Conservation (phyloP, 129 eudicot species). For the Flaveria robusta region DNA sequence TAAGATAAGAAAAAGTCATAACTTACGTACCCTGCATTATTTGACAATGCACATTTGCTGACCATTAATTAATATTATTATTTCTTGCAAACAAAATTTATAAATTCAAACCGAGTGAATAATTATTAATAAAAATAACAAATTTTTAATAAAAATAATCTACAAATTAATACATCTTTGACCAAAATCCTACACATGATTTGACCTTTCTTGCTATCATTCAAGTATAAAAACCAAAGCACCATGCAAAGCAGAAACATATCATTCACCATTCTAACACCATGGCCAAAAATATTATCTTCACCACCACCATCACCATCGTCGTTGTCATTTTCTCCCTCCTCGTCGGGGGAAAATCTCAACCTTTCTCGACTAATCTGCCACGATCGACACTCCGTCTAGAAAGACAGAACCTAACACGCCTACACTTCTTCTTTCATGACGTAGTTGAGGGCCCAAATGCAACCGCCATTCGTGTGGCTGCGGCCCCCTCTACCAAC, state of each 20-base stretch:
- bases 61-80: no score
- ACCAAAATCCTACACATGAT: background rate
- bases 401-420: constrained; percentile 27
- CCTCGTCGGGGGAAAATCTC: constrained; percentile 30
- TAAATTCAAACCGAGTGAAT: no score
- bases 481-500: constrained; percentile 31
- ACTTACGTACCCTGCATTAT: background rate
- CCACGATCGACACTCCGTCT: constrained; percentile 20
- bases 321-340: constrained; percentile 21
- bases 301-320: constrained; percentile 4
- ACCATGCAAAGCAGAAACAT: background rate
- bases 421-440: constrained; percentile 39
- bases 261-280: background rate
- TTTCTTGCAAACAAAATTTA: no score
- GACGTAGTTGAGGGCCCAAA: constrained; percentile 36
- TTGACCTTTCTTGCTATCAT: background rate
- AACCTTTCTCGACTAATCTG: constrained; percentile 32
- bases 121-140: no score
- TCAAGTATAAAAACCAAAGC: constrained; percentile 6
- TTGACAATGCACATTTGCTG: no score
- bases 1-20: background rate
- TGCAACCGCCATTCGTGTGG: constrained; percentile 39
- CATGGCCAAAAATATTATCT: background rate
- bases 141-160: no score
- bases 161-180: background rate